phyloP scores from a whole-genome alignment of 192 early-diverging fungal species.

The Mortierella alpina region DNA sequence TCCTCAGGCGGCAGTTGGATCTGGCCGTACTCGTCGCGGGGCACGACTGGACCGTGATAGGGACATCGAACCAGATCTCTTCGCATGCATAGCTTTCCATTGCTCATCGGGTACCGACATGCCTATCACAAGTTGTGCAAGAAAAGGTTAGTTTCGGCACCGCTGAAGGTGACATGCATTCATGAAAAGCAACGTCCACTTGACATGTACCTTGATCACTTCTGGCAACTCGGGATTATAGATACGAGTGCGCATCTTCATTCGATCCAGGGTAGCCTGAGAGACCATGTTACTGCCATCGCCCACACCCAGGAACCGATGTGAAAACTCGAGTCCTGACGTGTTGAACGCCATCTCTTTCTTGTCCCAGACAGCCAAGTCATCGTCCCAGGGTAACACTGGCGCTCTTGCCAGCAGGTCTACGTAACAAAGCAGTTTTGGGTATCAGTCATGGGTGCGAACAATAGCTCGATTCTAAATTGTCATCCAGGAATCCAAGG shows the following conservation, averaged over 20 bases:
- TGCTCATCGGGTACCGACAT: slow-evolving; percentile 71
- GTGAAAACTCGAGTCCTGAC: slow-evolving; percentile 66
- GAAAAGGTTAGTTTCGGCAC: not conserved
- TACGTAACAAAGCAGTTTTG: not conserved
- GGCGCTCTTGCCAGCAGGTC: slow-evolving; percentile 69
- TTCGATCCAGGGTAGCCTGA: slow-evolving; percentile 57
- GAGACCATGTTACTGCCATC: slow-evolving; percentile 69
- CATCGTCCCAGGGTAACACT: slow-evolving; percentile 71
- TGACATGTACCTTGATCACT: slow-evolving; percentile 57
- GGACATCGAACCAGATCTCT: slow-evolving; percentile 76
- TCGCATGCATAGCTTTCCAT: slow-evolving; percentile 70
- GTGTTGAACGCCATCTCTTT: slow-evolving; percentile 68
- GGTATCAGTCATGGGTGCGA: not conserved
- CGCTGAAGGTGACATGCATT: not conserved
- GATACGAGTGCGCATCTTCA: slow-evolving; percentile 68
- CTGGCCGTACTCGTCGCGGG: slow-evolving; percentile 67
- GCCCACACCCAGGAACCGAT: slow-evolving; percentile 74
- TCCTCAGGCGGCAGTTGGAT: slow-evolving; percentile 31
- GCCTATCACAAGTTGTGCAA: slow-evolving; percentile 40
- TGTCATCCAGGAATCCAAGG: not conserved
- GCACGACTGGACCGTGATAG: slow-evolving; percentile 70
- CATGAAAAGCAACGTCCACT: not conserved
- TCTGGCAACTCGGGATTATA: slow-evolving; percentile 53
- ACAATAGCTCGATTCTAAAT: not conserved
- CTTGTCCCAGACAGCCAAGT: slow-evolving; percentile 76